Evolutionary conservation across 192 early-diverging fungal species (phyloP), one percentile per base, ranked within the genome.

Genomic region (Coemansia sp.): DNA sequence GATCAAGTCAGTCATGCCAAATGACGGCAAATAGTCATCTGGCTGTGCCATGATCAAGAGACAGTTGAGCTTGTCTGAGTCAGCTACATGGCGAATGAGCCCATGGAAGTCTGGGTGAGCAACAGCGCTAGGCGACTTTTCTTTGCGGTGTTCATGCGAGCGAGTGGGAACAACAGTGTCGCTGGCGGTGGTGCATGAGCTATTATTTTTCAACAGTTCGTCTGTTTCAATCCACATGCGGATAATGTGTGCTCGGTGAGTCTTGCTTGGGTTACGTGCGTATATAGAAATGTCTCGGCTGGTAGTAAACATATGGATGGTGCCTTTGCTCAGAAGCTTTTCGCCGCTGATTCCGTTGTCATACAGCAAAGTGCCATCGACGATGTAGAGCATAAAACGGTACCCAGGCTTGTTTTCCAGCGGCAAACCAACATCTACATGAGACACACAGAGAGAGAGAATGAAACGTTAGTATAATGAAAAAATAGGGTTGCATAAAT

Each of bases 21-120:
- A 76, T 35, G 66, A 70, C 50, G 73, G 73, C 26, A 49, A 46
- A 18, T 68, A 77, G 51, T 77, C 59, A 35, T 21, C 26, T 9
- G 73, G 73, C 30, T 77, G 73, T 18, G 63, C 54, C 20, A 77
- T 18, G 2, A 57, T 28, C 51, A 77, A 21, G 6, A 70, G 50
- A 14, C 62, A 77, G 59, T 77, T 77, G 15, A 61, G 61, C 59
- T 70, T 77, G 63, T 77, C 73, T 3, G 67, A 65, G 28, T 77
- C 73, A 11, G 73, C 63, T 9, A 77, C 59, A 52, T 77, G 65
- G 0, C 73, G 55, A 13, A 77, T 57, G 14, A 64, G 38, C 28
- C 59, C 55, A 14, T 30, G 55, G 41, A 65, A 70, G 23, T 70
- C 73, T 0, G 72, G 49, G 16, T 57, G 54, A 6, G 49, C 38